Base-by-base conservation (phyloP, 176 grass and related monocot species). In the Bonia amplexicaulis region DNA sequence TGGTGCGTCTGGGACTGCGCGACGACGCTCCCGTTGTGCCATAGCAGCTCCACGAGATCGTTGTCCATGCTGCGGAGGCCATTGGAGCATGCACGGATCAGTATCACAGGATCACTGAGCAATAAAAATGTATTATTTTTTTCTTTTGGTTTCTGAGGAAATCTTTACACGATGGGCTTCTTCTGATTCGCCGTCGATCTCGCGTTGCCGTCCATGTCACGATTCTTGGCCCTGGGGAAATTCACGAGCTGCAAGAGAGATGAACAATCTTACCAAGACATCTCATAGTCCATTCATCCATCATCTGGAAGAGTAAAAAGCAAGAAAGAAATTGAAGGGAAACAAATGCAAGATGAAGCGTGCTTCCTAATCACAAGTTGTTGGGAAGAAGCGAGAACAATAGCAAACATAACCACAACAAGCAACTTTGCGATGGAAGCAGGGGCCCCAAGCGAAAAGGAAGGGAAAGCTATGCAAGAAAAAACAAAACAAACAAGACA, bases 11-110 rank as follows among this genome's bases (percentile, higher is more conserved):
- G 88, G 37, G 83, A 79, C 66, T 99, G 93, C 86, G 91, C 88
- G 13, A 96, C 80, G 15, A 95, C 84, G 35, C 64, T 72, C 6
- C 93, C 91, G 68, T 99, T 94, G 88, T 95, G 90, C 96, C 96
- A 99, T 44, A 96, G 52, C 53, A 96, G 86, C 74, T 99, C 96
- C 67, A 96, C 58, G 25, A 96, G 81, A 60, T 99, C 93, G 62
- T 86, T 75, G 48, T 92, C 89, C 25, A 29, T 20, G 22, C 93
- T 98, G 91, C 65, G 76, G 68, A 19, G 16, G 78, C 58, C 72
- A 88, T 83, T 13, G 68, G 71, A 64, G 39, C 26, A 54, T 15
- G 55, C 74, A 44, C 45, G 65, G 60, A 37, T 79, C 35, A 82
- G 17, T 46, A 39, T 39, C 44, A 7, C 40, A 11, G 19, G 13